Base-by-base conservation (phyloP, 2,329 filamentous ascomycete genomes). In the Westerdykella ornata region DNA sequence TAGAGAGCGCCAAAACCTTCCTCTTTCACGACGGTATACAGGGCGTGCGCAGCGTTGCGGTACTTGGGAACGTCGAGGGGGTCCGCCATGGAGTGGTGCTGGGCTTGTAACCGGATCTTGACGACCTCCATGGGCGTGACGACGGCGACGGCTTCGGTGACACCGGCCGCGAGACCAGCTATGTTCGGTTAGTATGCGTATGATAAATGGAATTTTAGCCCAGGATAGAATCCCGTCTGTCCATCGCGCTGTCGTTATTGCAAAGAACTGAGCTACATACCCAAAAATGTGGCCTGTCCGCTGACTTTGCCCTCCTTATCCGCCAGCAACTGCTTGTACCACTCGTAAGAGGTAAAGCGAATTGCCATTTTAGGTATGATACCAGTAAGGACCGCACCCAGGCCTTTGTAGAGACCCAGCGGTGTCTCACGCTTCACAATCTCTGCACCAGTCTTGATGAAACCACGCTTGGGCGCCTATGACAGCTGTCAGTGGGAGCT, bases 281-380 rank as follows among this genome's bases (percentile, higher is more conserved):
- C 77, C 36, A 84, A 53, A 65, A 87, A 86, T 14, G 88, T 96
- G 17, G 77, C 78, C 52, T 77, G 75, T 36, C 85, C 84, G 20
- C 78, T 80, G 36, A 95, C 77, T 20, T 65, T 60, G 33, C 87
- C 85, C 2, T 80, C 61, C 51, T 78, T 70, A 66, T 87, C 75
- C 33, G 86, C 81, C 17, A 96, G 74, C 47, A 84, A 47, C 63
- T 88, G 81, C 78, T 97, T 97, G 71, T 97, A 98, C 64, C 79
- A 81, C 68, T 97, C 92, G 69, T 97, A 98, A 41, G 87, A 94
- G 36, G 90, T 95, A 72, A 98, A 98, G 30, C 92, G 86, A 66
- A 97, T 98, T 47, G 92, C 92, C 92, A 98, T 98, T 72, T 98
- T 98, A 41, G 92, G 92, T 16, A 98, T 81, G 66, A 98, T 98